A percentile compares a stretch with the other conserved stretches of the same genome.
Conservation (phyloP, 2,329 filamentous ascomycete genomes). For the Incumbomyces delicatus region DNA sequence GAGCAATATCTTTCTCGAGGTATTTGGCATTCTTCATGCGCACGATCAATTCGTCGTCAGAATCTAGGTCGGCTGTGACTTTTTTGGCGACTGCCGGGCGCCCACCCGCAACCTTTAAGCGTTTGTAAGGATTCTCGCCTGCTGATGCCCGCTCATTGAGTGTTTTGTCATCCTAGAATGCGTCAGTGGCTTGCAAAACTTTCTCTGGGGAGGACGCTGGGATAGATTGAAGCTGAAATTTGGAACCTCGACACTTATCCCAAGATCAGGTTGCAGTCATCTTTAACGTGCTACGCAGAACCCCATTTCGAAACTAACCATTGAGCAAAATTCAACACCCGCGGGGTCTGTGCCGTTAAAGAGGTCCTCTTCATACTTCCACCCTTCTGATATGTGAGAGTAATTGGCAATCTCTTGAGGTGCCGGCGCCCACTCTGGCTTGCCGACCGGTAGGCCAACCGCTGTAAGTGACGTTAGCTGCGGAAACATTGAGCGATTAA, state of each 20-base stretch:
- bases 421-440: slow-evolving; percentile 1
- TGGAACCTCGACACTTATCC: no score
- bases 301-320: background rate
- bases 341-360: background rate
- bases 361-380: slow-evolving; percentile 11
- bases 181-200: background rate
- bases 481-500: background rate
- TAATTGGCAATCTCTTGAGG: slow-evolving; percentile 1
- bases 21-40: slow-evolving; percentile 24
- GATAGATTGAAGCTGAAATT: background rate
- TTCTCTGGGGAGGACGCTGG: background rate
- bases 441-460: slow-evolving; percentile 8
- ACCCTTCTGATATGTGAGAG: no score
- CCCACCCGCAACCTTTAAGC: slow-evolving; percentile 36
- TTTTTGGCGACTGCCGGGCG: slow-evolving; percentile 34
- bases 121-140: slow-evolving; percentile 29
- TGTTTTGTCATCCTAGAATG: slow-evolving; percentile 6
- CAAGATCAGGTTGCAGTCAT: no score
- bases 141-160: background rate
- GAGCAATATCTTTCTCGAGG: slow-evolving; percentile 35
- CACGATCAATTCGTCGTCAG: slow-evolving; percentile 35
- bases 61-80: slow-evolving; percentile 35
- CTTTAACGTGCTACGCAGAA: no score
- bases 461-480: no score
- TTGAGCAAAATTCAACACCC: background rate